Conservation (phyloP, 2,329 filamentous ascomycete species). For the Blumeriella jaapii region DNA sequence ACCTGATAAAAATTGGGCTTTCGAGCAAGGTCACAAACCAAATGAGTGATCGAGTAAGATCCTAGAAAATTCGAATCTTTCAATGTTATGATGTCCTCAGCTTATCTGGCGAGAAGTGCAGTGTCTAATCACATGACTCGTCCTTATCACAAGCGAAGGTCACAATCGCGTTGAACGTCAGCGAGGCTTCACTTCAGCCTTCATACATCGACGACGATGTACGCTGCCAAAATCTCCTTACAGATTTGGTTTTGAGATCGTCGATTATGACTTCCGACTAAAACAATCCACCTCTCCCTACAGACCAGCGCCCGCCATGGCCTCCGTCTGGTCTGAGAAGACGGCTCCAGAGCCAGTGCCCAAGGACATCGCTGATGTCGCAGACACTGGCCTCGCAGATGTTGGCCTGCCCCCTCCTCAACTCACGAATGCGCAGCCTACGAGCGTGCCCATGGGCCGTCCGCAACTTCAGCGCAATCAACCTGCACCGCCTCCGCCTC, state of each 20-base stretch:
- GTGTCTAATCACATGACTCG: no score
- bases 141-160: no score
- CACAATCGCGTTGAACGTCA: no score
- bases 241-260: background rate
- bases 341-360: constrained; percentile 8
- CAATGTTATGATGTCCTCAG: no score
- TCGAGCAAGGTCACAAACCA: no score
- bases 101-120: no score
- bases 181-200: no score
- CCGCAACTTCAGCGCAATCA: constrained; percentile 29
- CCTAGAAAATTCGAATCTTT: no score
- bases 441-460: constrained; percentile 19
- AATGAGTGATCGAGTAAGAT: no score
- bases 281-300: background rate
- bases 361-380: constrained; percentile 28
- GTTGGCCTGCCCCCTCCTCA: constrained; percentile 23
- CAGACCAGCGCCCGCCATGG: constrained; percentile 13
- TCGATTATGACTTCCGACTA: constrained; percentile 2
- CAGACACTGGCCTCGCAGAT: constrained; percentile 32
- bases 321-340: constrained; percentile 22
- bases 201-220: no score
- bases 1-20: no score
- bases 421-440: constrained; percentile 11
- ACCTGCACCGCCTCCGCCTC: constrained; percentile 28
- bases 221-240: background rate